Evolutionary conservation across 2,329 filamentous ascomycete species (phyloP), one percentile per base, ranked within the genome.

Genomic region (Stromatinia cepivora): DNA sequence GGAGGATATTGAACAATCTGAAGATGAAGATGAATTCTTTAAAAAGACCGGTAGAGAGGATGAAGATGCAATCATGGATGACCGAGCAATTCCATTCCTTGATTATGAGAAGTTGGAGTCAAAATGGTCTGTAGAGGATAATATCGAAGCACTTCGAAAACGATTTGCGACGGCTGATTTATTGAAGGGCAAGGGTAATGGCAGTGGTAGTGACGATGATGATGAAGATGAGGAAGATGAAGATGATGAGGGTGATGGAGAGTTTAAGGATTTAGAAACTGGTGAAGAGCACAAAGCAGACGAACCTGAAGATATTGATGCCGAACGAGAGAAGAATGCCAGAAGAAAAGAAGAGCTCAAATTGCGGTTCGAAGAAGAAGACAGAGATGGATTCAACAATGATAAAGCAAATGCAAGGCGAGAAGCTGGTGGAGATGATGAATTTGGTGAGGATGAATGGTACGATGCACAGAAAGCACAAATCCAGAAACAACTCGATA

Each of bases 371-470:
- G 95, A 99, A 77, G 94, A 98, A 80, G 95, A 99, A 83, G 95
- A 99, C 78, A 87, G 92, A n/a, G 95, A 99, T 78, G 95, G 95
- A 0, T 94, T 97, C 78, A 88, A 92, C 76, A 96, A 96, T 77
- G 93, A 95, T 80, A 96, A 96, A 78, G 89, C 92, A 39, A 88
- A 90, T 64, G 91, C 91, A 15, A 86, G 90, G 48, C 84, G 87
- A 72, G 91, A 93, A 73, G 88, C 87, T 42, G 90, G 86, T 46
- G 85, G 85, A 4, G 84, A 88, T 8, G 83, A 88, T 70, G 91
- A 96, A 77, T 98, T 97, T 76, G 95, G 94, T 66, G 95, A 99
- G 80, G 95, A 99, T 78, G 92, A 99, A 69, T 99, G 96, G 96
- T 99, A 99, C 79, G 95, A 98, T 78, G 88, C 92, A 39, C 95